Evolutionary conservation across 805 yeast species (phyloP).

Genomic region (Trichomonascus vanleenenianus): DNA sequence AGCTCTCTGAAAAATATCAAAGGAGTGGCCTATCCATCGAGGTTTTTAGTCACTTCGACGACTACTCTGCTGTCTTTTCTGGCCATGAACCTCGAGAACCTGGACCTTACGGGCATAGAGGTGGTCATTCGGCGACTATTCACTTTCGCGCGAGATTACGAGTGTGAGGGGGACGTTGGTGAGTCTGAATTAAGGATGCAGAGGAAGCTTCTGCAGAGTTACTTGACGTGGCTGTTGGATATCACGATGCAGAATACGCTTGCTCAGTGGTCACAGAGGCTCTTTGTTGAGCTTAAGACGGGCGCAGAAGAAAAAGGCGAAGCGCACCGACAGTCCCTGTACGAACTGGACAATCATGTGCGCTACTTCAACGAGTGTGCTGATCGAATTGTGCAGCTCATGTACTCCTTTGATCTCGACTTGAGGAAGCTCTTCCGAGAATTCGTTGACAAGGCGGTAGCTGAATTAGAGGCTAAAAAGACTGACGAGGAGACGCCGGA

Average conservation of each 20-base stretch:
- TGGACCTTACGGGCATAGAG: conserved; percentile 28
- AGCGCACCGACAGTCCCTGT: conserved; percentile 8
- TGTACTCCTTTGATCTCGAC: conserved; percentile 61
- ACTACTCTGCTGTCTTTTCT: conserved; percentile 49
- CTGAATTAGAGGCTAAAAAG: conserved; percentile 30
- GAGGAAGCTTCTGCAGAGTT: conserved; percentile 53
- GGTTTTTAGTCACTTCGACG: conserved; percentile 64
- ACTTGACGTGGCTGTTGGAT: conserved; percentile 47
- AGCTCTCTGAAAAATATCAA: conserved; percentile 52
- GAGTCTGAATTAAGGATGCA: conserved; percentile 31
- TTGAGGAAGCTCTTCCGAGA: conserved; percentile 24
- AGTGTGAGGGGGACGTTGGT: too few relatives aligned
- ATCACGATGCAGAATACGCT: conserved; percentile 28
- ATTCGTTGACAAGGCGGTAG: conserved; percentile 34
- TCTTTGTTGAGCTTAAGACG: conserved; percentile 26
- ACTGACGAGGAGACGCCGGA: conserved; percentile 26
- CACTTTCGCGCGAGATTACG: conserved; percentile 43
- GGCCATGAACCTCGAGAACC: conserved; percentile 32
- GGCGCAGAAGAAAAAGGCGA: conserved; percentile 14
- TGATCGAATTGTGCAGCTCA: conserved; percentile 41
- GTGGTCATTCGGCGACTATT: conserved; percentile 57
- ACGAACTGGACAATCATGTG: conserved; percentile 23
- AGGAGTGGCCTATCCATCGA: conserved; percentile 64
- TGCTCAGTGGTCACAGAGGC: conserved; percentile 26
- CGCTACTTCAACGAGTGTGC: conserved; percentile 28